A percentile compares a stretch with the other conserved stretches of the same genome.
Evolutionary conservation across 768 basidiomycete species (phyloP).

Genomic region (Sporobolomyces phaffii): DNA sequence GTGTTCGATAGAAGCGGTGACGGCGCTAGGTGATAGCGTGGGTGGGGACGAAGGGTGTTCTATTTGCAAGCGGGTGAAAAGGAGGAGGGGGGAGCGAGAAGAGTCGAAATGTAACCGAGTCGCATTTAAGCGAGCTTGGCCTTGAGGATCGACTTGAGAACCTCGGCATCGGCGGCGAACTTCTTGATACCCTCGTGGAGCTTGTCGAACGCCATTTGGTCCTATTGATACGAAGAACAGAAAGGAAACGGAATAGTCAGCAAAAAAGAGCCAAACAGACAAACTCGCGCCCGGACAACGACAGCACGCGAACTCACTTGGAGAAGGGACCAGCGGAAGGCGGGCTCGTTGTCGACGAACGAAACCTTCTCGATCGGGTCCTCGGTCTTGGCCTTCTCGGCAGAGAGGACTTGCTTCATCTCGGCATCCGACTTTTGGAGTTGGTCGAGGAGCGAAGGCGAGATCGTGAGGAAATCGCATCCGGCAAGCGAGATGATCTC

Average conservation of each 20-base stretch:
- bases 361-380: constrained; percentile 69
- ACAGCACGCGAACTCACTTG: constrained; percentile 52
- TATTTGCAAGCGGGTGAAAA: no score
- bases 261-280: not conserved
- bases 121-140: constrained; percentile 48
- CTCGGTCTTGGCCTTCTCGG: constrained; percentile 47
- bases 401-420: constrained; percentile 79
- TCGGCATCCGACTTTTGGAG: constrained; percentile 70
- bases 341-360: constrained; percentile 84
- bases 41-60: no score
- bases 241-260: not conserved
- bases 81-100: not conserved
- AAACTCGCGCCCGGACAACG: no score
- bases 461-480: constrained; percentile 94
- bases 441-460: constrained; percentile 83
- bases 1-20: no score
- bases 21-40: no score
- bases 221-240: constrained; percentile 53
- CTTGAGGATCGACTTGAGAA: constrained; percentile 75
- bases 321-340: constrained; percentile 90
- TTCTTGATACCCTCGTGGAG: constrained; percentile 93
- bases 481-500: constrained; percentile 95
- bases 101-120: not conserved
- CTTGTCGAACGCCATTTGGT: constrained; percentile 98
- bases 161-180: constrained; percentile 89